phyloP scores from a whole-genome alignment of 768 basidiomycete genomes.

The Suillus spraguei region DNA sequence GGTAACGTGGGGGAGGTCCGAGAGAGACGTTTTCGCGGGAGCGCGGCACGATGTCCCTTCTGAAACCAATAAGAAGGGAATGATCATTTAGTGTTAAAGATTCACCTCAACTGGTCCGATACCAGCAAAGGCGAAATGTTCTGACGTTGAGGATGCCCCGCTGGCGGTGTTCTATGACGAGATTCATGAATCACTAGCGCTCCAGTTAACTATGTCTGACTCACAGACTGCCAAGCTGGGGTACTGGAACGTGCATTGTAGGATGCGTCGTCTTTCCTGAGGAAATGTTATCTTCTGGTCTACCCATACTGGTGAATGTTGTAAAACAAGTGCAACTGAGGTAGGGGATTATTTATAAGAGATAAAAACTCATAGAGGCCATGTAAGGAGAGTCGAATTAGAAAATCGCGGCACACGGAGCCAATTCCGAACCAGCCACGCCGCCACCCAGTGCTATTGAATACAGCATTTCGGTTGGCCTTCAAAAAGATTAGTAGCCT shows the following conservation, averaged over 20 bases:
- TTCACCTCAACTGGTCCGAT: background rate
- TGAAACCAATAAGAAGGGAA: background rate
- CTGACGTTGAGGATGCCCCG: background rate
- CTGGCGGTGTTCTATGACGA: background rate
- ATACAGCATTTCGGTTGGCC: background rate
- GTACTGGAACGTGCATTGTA: background rate
- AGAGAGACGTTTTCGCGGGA: no score
- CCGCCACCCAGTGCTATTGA: background rate
- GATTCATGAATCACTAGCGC: background rate
- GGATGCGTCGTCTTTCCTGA: background rate
- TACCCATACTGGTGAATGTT: background rate
- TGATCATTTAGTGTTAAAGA: background rate
- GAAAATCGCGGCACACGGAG: background rate
- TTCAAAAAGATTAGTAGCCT: background rate
- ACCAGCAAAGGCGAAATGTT: background rate
- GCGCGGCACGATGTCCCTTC: background rate
- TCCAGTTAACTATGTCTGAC: background rate
- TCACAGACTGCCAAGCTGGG: background rate
- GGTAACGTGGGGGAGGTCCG: background rate
- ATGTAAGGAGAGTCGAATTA: background rate
- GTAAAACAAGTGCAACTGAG: background rate
- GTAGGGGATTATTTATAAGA: background rate
- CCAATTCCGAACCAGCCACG: background rate
- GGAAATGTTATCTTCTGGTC: background rate
- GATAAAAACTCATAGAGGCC: background rate